Base-by-base conservation (phyloP, 1,139 yeast genomes). In the Hanseniaspora sp. region DNA sequence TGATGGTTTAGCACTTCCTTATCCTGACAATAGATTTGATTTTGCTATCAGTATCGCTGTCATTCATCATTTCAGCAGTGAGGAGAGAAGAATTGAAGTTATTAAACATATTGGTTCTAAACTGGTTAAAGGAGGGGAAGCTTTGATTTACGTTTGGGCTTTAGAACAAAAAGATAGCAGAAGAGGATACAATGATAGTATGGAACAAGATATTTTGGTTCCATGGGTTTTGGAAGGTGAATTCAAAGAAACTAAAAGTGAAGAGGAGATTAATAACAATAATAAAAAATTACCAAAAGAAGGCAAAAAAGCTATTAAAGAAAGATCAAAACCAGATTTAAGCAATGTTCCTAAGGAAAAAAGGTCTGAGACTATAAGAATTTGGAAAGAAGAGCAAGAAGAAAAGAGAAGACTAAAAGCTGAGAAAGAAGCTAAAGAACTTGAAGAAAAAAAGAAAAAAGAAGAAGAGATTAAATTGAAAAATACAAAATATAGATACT, bases 21-120 rank as follows among this genome's bases (percentile, higher is more conserved):
- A 83, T 67, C 73, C 73, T 1, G 68, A 72, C 35, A 61, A 68
- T 15, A 68, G 73, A 1, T 83, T 86, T 68, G 96, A 92, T 63
- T 92, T 92, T 72, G 97, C 95, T 4, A 85, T 94, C 35, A 84
- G 95, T 12, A 90, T 92, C 53, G 98, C 98, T 0, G 98, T 94
- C 15, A 83, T 92, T 18, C 98, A 92, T 64, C 98, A 92, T 67
- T 88, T 94, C 70, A 78, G 95, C n/a, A 86, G 95, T 0, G 77
- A 76, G 28, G 83, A 80, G 58, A 75, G 98, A 62, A 74, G 98
- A 55, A 67, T 84, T 0, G 78, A 77, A 29, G 96, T 96, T 0
- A 81, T 92, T 2, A 61, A 62, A 15, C 84, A 82, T 57, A 82
- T 90, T 2, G 65, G 92, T 41, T 69, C 80, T 15, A 79, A 80